A percentile compares a stretch with the other conserved stretches of the same genome.
Conservation (phyloP, 768 basidiomycete genomes). For the Amanita molliuscula region DNA sequence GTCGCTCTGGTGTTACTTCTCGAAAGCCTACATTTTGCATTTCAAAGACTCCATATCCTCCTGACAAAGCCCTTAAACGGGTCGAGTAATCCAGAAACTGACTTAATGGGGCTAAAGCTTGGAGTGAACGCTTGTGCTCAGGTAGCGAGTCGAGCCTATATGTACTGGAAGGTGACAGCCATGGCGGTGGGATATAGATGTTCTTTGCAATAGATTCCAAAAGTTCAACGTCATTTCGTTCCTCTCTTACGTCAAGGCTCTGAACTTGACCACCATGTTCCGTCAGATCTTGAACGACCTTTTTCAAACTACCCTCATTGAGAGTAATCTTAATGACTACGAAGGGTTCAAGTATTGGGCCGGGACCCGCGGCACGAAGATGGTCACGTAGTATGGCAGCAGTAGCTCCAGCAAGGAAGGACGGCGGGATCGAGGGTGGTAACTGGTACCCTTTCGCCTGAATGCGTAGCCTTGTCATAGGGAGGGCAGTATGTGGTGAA, state of each 20-base stretch:
- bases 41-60: constrained; percentile 75
- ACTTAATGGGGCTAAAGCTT: constrained; percentile 69
- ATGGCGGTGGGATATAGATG: constrained; percentile 65
- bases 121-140: constrained; percentile 51
- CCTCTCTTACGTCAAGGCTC: constrained; percentile 45
- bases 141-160: constrained; percentile 18
- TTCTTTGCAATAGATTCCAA: constrained; percentile 47
- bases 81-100: constrained; percentile 75
- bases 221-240: constrained; percentile 24
- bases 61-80: constrained; percentile 69
- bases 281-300: constrained; percentile 75
- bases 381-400: constrained; percentile 53
- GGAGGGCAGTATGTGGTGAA: constrained; percentile 70
- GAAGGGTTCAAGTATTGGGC: constrained; percentile 74
- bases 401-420: constrained; percentile 54
- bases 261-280: constrained; percentile 74
- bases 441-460: constrained; percentile 35
- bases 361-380: constrained; percentile 53
- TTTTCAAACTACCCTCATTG: constrained; percentile 58
- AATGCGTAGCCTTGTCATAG: constrained; percentile 54
- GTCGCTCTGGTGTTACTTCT: constrained; percentile 49
- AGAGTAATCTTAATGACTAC: constrained; percentile 60
- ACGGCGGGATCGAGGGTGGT: constrained; percentile 31
- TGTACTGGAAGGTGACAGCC: constrained; percentile 58
- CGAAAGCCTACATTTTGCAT: constrained; percentile 73